Conservation (phyloP, 768 basidiomycete species). For the Neoboletus subvelutipes region DNA sequence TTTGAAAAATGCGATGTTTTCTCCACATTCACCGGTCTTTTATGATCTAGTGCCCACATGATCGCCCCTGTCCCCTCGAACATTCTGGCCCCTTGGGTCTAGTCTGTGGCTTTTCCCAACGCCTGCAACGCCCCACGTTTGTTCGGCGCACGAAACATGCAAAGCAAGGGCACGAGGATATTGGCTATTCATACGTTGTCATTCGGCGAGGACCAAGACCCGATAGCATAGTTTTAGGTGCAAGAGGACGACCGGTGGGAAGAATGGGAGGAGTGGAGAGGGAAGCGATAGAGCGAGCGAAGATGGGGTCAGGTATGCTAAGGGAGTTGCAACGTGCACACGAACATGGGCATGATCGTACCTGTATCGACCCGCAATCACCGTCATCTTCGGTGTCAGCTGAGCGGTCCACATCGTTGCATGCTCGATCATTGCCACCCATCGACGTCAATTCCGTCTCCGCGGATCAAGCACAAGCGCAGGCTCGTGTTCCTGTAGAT, state of each 20-base stretch:
- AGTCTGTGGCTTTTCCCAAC: constrained; percentile 83
- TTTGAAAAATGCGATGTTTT: constrained; percentile 17
- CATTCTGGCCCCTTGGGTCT: constrained; percentile 50
- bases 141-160: constrained; percentile 88
- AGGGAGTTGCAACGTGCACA: constrained; percentile 28
- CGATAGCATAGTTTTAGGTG: constrained; percentile 6
- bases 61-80: constrained; percentile 77
- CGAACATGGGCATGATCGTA: constrained; percentile 18
- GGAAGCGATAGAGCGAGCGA: constrained; percentile 30
- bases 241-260: constrained; percentile 18
- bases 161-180: constrained; percentile 79
- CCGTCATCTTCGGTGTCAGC: constrained; percentile 20
- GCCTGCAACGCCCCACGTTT: constrained; percentile 83
- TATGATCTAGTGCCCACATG: constrained; percentile 79
- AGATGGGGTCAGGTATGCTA: constrained; percentile 13
- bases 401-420: constrained; percentile 6
- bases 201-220: constrained; percentile 80
- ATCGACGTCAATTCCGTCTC: constrained; percentile 21
- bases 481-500: constrained; percentile 19
- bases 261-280: constrained; percentile 32
- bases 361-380: constrained; percentile 26
- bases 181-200: constrained; percentile 87
- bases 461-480: constrained; percentile 19
- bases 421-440: constrained; percentile 15
- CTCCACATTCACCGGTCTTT: constrained; percentile 1